Evolutionary conservation across 345 rosid genomes (phyloP), one percentile per base, ranked within the genome.

Genomic region (Brassica juncea): DNA sequence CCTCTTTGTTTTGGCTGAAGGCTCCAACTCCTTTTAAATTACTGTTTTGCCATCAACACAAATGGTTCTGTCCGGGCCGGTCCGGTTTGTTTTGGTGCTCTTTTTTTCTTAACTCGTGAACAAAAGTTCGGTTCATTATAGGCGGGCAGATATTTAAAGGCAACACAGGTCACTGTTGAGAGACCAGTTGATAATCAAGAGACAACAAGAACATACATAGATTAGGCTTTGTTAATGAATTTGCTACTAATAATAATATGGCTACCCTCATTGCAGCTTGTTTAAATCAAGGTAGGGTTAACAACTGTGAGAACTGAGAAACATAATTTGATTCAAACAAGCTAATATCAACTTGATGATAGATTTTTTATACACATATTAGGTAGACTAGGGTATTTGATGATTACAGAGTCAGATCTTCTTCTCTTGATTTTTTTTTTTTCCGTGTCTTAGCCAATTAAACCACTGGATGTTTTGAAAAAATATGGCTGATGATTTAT

Each of bases 41-140:
- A 80, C 76, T 27, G 2, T 9, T 80, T 64, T 80, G 83, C 76
- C 83, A 74, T 12, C 6, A 0, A 0, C 54, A 2, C 12, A 35
- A 69, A 6, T 21, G 30, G 47, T 27, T 19, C 73, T 54, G 32
- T 27, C 64, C 68, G 68, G 28, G 21, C 28, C 61, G 47, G 4
- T 39, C 14, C 47, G 57, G 65, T 60, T 27, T 60, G 14, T 31
- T 27, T 21, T 58, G 47, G 47, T 21, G 9, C 25, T 47, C 10
- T 10, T 1, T 39, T 47, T 47, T 47, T 5, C 3, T 55, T 57
- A 58, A 58, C 14, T 23, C 12, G 6, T 58, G n/a, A 58, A 4
- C 0, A 25, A 10, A 59, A 25, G 0, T 8, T 10, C 32, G 34
- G 65, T 58, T 23, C 3, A 8, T 58, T 23, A 9, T 19, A 55